A percentile compares a stretch with the other conserved stretches of the same genome.
Evolutionary conservation across 768 basidiomycete genomes (phyloP).

Genomic region (Lentinula edodes): DNA sequence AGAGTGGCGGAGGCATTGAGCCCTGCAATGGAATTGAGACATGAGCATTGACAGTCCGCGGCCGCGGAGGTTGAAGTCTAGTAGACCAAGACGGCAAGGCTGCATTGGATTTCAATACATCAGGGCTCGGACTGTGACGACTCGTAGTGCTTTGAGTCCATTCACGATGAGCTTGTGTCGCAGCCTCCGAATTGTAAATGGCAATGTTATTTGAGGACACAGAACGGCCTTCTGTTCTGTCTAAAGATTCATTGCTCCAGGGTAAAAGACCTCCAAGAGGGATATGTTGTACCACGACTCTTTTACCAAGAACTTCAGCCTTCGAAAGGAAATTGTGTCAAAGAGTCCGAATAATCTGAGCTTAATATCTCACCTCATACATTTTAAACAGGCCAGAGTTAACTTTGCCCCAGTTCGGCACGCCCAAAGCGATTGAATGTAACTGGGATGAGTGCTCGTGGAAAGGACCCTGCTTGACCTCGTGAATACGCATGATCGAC

Average conservation of each 20-base stretch:
- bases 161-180: neutral
- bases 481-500: constrained; percentile 69
- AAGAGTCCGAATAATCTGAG: neutral
- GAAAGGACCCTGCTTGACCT: constrained; percentile 84
- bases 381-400: constrained; percentile 90
- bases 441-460: constrained; percentile 91
- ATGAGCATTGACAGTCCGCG: neutral
- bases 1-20: neutral
- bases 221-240: neutral
- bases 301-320: constrained; percentile 89
- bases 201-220: neutral
- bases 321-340: constrained; percentile 21
- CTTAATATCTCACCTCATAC: constrained; percentile 60
- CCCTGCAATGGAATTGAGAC: neutral
- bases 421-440: constrained; percentile 80
- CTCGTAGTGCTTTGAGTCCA: neutral
- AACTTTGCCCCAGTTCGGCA: constrained; percentile 88
- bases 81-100: neutral
- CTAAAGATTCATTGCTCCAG: neutral
- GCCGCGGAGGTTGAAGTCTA: neutral
- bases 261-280: constrained; percentile 60
- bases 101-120: neutral
- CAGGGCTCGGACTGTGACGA: no score
- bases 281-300: constrained; percentile 95
- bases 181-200: neutral